phyloP scores from a whole-genome alignment of 139 green algal species.

The Closterium sp. region DNA sequence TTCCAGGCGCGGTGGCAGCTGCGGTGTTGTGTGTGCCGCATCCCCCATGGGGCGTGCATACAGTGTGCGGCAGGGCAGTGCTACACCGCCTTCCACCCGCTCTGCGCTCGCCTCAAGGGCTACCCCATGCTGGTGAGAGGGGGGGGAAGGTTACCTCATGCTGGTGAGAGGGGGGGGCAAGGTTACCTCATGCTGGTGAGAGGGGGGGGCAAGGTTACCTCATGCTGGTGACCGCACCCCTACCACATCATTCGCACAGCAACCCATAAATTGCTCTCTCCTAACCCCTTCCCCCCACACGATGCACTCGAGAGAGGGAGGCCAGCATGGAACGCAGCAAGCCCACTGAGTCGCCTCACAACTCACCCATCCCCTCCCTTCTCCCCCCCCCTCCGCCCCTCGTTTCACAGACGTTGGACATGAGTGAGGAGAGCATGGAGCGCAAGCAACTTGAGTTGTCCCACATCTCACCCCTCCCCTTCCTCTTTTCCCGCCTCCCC shows the following conservation, averaged over 20 bases:
- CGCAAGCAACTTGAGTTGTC: too few relatives aligned
- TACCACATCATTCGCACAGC: too few relatives aligned
- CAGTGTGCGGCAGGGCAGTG: constrained; percentile 70
- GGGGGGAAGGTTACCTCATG: too few relatives aligned
- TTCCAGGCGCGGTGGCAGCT: constrained; percentile 45
- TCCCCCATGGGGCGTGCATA: constrained; percentile 74
- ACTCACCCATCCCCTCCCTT: background rate
- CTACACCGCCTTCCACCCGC: constrained; percentile 72
- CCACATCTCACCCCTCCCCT: too few relatives aligned
- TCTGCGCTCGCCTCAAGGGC: constrained; percentile 68
- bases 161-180: too few relatives aligned
- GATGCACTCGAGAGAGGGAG: too few relatives aligned
- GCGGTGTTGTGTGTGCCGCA: constrained; percentile 68
- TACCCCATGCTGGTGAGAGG: constrained; percentile 44
- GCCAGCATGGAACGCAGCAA: too few relatives aligned
- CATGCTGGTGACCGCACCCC: too few relatives aligned
- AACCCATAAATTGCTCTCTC: too few relatives aligned
- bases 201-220: background rate
- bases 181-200: background rate
- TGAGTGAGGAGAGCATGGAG: background rate
- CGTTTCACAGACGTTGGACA: background rate
- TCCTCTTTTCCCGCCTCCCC: background rate
- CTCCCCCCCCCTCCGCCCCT: too few relatives aligned
- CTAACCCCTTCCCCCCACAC: too few relatives aligned
- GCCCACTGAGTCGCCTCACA: too few relatives aligned